phyloP scores from a whole-genome alignment of 441 rosid genomes.

The Hura crepitans region DNA sequence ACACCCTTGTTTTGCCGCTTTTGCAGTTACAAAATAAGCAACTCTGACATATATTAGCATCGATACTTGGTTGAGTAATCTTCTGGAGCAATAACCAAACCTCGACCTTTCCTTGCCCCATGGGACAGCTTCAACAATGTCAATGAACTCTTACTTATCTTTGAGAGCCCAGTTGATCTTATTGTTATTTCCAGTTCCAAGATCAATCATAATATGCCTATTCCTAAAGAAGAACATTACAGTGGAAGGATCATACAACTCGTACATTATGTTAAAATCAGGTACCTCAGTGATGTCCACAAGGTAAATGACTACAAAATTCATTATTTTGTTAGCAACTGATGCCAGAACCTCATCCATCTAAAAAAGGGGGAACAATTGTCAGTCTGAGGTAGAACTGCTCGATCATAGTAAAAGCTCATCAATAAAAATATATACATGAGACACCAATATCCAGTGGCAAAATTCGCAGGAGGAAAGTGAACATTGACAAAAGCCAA shows the following conservation, averaged over 20 bases:
- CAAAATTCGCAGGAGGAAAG: no score
- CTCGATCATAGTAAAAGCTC: no score
- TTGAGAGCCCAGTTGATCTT: slow-evolving; percentile 95
- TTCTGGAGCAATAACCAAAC: slow-evolving; percentile 90
- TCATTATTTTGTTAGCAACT: slow-evolving; percentile 87
- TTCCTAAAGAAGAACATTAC: slow-evolving; percentile 96
- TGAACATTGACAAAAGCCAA: no score
- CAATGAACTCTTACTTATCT: slow-evolving; percentile 93
- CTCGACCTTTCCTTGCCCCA: slow-evolving; percentile 93
- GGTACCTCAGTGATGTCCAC: slow-evolving; percentile 92
- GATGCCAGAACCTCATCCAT: slow-evolving; percentile 94
- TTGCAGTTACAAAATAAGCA: no score
- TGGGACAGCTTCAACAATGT: slow-evolving; percentile 81
- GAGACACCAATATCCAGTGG: no score
- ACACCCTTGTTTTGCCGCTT: background rate
- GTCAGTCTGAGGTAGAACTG: no score
- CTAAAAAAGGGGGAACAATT: slow-evolving; percentile 27
- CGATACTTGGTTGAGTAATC: slow-evolving; percentile 97
- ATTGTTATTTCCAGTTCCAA: slow-evolving; percentile 95
- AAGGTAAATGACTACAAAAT: slow-evolving; percentile 88
- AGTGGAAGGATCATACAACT: slow-evolving; percentile 84
- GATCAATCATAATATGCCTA: slow-evolving; percentile 94
- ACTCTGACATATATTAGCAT: slow-evolving; percentile 32
- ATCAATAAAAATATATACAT: no score
- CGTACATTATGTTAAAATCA: slow-evolving; percentile 92